Evolutionary conservation across 768 basidiomycete species (phyloP).

Genomic region (Pleurotus pulmonarius): DNA sequence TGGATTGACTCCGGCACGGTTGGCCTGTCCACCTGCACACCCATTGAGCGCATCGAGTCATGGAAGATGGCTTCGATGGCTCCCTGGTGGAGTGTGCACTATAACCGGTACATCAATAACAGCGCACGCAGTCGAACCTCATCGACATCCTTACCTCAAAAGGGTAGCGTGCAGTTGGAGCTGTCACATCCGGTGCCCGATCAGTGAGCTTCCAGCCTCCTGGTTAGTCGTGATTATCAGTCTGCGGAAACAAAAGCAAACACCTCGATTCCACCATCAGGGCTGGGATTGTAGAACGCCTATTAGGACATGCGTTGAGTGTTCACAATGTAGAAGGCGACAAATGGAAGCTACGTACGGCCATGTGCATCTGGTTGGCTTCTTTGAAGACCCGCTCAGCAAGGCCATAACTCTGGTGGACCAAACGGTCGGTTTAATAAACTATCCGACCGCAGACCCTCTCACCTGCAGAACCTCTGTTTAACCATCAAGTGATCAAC

Average conservation of each 20-base stretch:
- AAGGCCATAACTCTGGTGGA: slow-evolving; percentile 68
- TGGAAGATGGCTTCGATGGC: slow-evolving; percentile 58
- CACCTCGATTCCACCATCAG: slow-evolving; percentile 61
- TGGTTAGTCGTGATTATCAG: not conserved
- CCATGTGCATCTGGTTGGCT: slow-evolving; percentile 67
- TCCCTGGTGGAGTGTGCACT: slow-evolving; percentile 54
- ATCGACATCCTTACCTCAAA: slow-evolving; percentile 49
- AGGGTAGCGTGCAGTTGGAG: slow-evolving; percentile 62
- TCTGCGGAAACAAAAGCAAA: not conserved
- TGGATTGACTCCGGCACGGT: slow-evolving; percentile 45
- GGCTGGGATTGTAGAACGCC: slow-evolving; percentile 74
- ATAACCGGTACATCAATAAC: not conserved
- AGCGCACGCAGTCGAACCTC: not conserved
- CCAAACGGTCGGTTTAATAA: not conserved
- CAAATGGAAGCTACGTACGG: slow-evolving; percentile 38
- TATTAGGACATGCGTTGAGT: slow-evolving; percentile 19
- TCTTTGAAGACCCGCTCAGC: slow-evolving; percentile 59
- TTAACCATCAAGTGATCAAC: slow-evolving; percentile 20
- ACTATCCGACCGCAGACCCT: too few relatives aligned
- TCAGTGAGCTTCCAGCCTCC: slow-evolving; percentile 47
- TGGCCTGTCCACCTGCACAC: slow-evolving; percentile 48
- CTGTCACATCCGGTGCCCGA: slow-evolving; percentile 58
- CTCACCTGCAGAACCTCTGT: slow-evolving; percentile 50
- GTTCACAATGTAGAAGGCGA: not conserved
- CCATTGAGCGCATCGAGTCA: slow-evolving; percentile 46